Evolutionary conservation across 495 filamentous ascomycete species (phyloP).

Genomic region (Penicillium cinerascens): DNA sequence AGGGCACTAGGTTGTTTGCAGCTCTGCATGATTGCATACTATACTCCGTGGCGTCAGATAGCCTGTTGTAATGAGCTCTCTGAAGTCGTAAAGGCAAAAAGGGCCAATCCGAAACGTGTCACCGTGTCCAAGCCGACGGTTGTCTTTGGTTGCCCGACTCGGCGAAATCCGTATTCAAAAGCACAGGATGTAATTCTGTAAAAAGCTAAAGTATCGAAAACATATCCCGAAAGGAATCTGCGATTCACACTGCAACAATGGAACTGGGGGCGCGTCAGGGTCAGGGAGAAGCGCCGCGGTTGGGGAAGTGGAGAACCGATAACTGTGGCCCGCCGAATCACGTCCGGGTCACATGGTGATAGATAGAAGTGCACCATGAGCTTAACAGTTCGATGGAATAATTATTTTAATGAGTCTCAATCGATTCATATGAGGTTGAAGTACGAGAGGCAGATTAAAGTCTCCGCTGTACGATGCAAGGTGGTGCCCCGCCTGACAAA

Average conservation of each 20-base stretch:
- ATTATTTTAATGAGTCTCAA: not conserved
- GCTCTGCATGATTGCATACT: not conserved
- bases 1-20: not conserved
- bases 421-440: not conserved
- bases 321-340: not conserved
- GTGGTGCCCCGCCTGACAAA: not conserved
- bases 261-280: constrained; percentile 1
- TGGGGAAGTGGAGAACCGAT: constrained; percentile 6
- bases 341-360: not conserved
- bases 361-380: not conserved
- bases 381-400: not conserved
- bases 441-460: not conserved
- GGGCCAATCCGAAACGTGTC: constrained; percentile 9
- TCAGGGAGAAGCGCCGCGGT: not conserved
- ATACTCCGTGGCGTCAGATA: not conserved
- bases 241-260: not conserved
- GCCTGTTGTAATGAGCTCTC: not conserved
- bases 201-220: not conserved
- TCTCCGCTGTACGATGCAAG: not conserved
- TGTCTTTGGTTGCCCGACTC: constrained; percentile 1
- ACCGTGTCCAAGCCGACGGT: constrained; percentile 11
- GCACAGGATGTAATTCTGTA: not conserved
- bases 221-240: not conserved
- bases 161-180: not conserved
- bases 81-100: not conserved